Percentiles rank a stretch among this genome's conserved stretches.
Evolutionary conservation across 2,329 filamentous ascomycete species (phyloP).

Genomic region (Diaporthe sp.): DNA sequence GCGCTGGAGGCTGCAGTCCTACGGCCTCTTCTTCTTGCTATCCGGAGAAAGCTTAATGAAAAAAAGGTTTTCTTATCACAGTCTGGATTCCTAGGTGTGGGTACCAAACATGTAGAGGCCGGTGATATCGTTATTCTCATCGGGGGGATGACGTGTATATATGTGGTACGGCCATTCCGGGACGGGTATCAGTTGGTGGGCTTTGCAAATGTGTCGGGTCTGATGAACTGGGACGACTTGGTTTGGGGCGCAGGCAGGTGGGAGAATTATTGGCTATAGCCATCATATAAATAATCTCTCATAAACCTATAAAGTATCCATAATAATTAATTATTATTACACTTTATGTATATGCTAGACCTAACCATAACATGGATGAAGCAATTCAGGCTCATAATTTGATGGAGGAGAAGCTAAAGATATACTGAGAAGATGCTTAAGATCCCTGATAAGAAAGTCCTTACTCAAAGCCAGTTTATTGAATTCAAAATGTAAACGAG

Average conservation of each 20-base stretch:
- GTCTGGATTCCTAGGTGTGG: conserved; percentile 10
- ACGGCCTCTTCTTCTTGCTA: neutral
- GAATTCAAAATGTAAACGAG: too few species aligned
- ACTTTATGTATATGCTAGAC: too few species aligned
- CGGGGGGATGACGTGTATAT: neutral
- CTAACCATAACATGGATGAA: neutral
- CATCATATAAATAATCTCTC: too few species aligned
- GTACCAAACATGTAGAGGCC: neutral
- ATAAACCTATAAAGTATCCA: too few species aligned
- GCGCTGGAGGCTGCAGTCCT: neutral
- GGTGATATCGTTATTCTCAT: conserved; percentile 1
- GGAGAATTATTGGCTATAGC: too few species aligned
- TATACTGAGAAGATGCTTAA: neutral
- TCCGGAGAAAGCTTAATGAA: neutral
- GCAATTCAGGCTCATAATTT: neutral
- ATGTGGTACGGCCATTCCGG: neutral
- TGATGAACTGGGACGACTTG: conserved; percentile 16
- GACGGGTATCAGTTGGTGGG: conserved; percentile 8
- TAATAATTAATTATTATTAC: too few species aligned
- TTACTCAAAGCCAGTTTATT: too few species aligned
- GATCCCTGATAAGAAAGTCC: too few species aligned
- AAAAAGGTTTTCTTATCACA: conserved; percentile 2
- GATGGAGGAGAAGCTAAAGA: conserved; percentile 2
- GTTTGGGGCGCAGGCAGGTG: too few species aligned
- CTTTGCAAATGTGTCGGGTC: neutral